Evolutionary conservation across 2,329 filamentous ascomycete species (phyloP).

Genomic region (Colletotrichum paranaense): DNA sequence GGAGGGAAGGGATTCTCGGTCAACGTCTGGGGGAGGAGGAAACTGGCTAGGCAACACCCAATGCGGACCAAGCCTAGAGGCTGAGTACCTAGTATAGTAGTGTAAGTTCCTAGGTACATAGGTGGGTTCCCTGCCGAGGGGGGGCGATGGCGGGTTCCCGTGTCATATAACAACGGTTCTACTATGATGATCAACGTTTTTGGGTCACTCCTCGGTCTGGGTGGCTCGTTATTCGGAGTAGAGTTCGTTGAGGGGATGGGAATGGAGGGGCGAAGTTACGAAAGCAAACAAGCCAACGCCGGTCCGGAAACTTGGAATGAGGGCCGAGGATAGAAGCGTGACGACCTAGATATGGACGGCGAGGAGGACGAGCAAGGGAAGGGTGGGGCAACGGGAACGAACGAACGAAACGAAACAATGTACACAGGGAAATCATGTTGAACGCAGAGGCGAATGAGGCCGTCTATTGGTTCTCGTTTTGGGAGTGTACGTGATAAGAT

Average conservation of each 20-base stretch:
- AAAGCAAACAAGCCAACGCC: neutral
- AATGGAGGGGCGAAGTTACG: neutral
- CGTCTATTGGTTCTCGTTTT: neutral
- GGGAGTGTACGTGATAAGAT: conserved; percentile 5
- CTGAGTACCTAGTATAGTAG: neutral
- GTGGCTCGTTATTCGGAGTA: neutral
- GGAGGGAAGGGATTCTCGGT: no score
- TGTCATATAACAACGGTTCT: neutral
- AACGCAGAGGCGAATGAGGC: neutral
- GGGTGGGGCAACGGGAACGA: neutral
- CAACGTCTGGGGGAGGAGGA: neutral
- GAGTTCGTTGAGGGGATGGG: neutral
- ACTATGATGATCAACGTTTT: neutral
- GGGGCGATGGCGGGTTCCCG: neutral
- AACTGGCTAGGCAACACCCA: neutral
- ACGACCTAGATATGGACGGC: neutral
- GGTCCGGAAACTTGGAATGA: neutral
- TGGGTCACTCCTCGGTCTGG: neutral
- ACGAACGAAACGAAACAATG: no score
- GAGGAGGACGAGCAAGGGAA: neutral
- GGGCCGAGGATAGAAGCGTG: neutral
- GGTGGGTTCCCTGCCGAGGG: neutral
- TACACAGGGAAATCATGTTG: no score
- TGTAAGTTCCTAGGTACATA: no score
- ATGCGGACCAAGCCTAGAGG: neutral